phyloP scores from a whole-genome alignment of 345 rosid genomes.

The Citrus cavaleriei region DNA sequence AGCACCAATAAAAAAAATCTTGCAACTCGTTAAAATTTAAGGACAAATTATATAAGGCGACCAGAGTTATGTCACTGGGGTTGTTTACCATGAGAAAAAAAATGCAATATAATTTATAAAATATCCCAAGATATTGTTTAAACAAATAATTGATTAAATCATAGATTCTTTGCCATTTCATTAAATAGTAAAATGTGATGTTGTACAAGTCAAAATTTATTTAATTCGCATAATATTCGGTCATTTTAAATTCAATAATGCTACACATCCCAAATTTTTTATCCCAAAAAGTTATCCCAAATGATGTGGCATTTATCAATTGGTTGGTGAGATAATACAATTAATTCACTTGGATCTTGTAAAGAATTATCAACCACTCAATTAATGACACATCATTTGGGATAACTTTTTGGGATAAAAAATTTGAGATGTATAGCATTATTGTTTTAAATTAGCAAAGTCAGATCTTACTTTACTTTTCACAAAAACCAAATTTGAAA shows the following conservation, averaged over 20 bases:
- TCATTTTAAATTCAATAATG: neutral
- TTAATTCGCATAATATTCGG: neutral
- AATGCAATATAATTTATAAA: too few relatives aligned
- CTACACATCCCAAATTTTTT: too few relatives aligned
- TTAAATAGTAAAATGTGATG: neutral
- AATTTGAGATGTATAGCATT: too few relatives aligned
- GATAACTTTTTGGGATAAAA: too few relatives aligned
- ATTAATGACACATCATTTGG: too few relatives aligned
- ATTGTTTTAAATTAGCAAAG: neutral
- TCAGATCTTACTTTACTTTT: neutral
- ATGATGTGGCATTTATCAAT: too few relatives aligned
- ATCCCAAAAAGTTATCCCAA: too few relatives aligned
- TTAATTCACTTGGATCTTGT: too few relatives aligned
- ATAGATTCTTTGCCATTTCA: neutral
- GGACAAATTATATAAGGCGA: too few relatives aligned
- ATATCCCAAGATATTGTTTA: neutral
- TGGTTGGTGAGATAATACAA: too few relatives aligned
- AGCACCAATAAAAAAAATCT: neutral
- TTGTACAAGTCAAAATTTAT: neutral
- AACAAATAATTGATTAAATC: neutral
- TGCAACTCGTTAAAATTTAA: neutral
- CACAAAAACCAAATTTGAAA: neutral
- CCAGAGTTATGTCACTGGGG: neutral
- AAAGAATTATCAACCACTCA: too few relatives aligned
- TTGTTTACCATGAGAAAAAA: neutral